A percentile compares a stretch with the other conserved stretches of the same genome.
phyloP scores from a whole-genome alignment of 1,284 basidiomycete genomes.

The Ganoderma lucidum region DNA sequence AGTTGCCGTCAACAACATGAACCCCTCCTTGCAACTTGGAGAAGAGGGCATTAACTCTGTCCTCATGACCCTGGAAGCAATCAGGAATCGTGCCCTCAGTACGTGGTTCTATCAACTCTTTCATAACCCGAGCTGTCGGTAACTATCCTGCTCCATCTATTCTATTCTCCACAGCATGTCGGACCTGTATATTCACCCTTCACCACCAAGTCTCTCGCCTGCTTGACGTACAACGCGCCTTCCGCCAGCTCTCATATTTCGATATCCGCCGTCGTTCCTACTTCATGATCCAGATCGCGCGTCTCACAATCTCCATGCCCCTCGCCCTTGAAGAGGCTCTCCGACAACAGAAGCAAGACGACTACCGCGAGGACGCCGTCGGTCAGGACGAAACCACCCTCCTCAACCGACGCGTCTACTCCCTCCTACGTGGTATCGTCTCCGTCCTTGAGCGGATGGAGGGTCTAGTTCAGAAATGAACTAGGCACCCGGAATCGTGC shows the following conservation, averaged over 20 bases:
- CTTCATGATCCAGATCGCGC: constrained; percentile 78
- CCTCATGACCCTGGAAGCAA: constrained; percentile 64
- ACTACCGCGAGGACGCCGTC: constrained; percentile 29
- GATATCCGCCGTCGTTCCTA: constrained; percentile 81
- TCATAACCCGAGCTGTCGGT: constrained; percentile 12
- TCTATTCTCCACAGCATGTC: constrained; percentile 62
- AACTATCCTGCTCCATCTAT: neutral
- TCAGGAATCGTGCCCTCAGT: constrained; percentile 77
- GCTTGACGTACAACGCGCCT: constrained; percentile 80
- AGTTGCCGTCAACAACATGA: constrained; percentile 80
- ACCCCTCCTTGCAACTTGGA: constrained; percentile 72
- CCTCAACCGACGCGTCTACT: constrained; percentile 62
- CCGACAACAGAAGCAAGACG: constrained; percentile 41
- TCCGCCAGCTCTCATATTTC: constrained; percentile 80
- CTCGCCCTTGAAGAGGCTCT: constrained; percentile 80
- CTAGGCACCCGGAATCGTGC: neutral
- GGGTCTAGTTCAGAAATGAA: constrained; percentile 49
- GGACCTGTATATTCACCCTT: constrained; percentile 78
- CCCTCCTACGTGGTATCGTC: constrained; percentile 67
- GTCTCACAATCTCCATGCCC: constrained; percentile 83
- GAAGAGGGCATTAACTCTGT: constrained; percentile 77
- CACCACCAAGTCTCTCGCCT: constrained; percentile 77
- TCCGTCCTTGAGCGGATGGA: constrained; percentile 72
- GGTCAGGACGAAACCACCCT: constrained; percentile 42
- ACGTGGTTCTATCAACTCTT: constrained; percentile 36